Conservation (phyloP, 352 stramenopile species). For the Phytophthora sansomeana region DNA sequence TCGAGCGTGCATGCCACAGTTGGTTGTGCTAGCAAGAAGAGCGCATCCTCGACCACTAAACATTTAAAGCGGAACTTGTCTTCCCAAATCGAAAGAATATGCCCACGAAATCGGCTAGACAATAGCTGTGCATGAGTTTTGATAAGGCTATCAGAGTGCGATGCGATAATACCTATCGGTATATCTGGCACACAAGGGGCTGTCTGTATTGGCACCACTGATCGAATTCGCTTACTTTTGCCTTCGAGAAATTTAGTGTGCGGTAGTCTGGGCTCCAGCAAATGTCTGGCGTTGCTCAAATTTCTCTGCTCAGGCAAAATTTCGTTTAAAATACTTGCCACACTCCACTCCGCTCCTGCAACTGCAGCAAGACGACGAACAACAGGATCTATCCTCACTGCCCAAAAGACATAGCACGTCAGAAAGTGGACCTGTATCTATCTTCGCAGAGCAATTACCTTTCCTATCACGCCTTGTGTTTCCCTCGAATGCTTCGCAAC, state of each 20-base stretch:
- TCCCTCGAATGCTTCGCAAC: neutral
- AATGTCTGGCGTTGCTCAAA: slow-evolving; percentile 31
- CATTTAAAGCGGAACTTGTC: slow-evolving; percentile 54
- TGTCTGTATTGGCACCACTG: slow-evolving; percentile 17
- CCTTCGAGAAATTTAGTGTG: neutral
- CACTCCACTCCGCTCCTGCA: slow-evolving; percentile 30
- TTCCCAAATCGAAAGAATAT: slow-evolving; percentile 57
- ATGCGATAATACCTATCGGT: neutral
- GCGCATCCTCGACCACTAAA: slow-evolving; percentile 48
- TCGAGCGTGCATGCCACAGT: slow-evolving; percentile 53
- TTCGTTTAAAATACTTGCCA: slow-evolving; percentile 45
- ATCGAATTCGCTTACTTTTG: slow-evolving; percentile 12
- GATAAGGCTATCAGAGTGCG: neutral
- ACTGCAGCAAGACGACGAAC: slow-evolving; percentile 33
- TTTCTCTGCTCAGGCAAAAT: slow-evolving; percentile 41
- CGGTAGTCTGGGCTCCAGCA: slow-evolving; percentile 14
- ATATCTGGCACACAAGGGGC: neutral
- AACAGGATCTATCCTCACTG: slow-evolving; percentile 7
- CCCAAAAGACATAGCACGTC: neutral
- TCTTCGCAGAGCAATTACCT: slow-evolving; percentile 6
- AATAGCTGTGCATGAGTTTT: neutral
- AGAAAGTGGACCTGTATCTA: neutral
- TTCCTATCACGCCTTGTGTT: slow-evolving; percentile 5
- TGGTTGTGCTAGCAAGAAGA: slow-evolving; percentile 55
- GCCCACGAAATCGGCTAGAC: slow-evolving; percentile 11